Percentiles rank a stretch among this genome's conserved stretches.
Evolutionary conservation across 176 grass and related monocot species (phyloP).

Genomic region (Bothriochloa decipiens): DNA sequence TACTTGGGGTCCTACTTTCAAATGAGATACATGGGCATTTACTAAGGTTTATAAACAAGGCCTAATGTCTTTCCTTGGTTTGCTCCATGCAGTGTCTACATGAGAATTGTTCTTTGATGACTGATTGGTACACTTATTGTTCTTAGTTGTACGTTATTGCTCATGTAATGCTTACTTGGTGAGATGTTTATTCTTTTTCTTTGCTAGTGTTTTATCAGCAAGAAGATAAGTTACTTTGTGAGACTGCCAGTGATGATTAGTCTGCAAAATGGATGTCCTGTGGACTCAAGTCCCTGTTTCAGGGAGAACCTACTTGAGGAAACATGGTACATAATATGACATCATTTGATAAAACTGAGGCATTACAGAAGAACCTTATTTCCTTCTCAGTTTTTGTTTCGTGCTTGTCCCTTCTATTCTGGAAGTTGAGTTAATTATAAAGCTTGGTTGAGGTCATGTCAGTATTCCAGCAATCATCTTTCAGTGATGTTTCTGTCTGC

Average conservation of each 20-base stretch:
- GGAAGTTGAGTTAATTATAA: background rate
- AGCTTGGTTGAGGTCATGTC: background rate
- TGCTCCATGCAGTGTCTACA: background rate
- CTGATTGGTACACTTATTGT: background rate
- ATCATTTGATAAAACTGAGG: slow-evolving; percentile 42
- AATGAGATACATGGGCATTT: slow-evolving; percentile 27
- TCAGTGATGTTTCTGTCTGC: slow-evolving; percentile 55
- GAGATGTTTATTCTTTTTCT: background rate
- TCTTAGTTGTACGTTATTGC: background rate
- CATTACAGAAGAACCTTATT: background rate
- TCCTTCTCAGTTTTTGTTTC: background rate
- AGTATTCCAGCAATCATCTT: background rate
- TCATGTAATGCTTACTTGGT: background rate
- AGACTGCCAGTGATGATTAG: slow-evolving; percentile 24
- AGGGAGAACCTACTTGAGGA: slow-evolving; percentile 62
- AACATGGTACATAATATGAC: slow-evolving; percentile 44
- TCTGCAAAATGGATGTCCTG: slow-evolving; percentile 63
- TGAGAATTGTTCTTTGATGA: too few relatives aligned
- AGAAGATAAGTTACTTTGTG: background rate
- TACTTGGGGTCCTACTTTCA: slow-evolving; percentile 33
- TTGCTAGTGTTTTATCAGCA: background rate
- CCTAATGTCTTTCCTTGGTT: background rate
- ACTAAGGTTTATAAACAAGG: background rate
- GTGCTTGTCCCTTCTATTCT: background rate
- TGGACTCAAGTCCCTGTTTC: slow-evolving; percentile 43